Conservation (phyloP, 371 early-diverging fungal species). For the Funneliformis caledonium region DNA sequence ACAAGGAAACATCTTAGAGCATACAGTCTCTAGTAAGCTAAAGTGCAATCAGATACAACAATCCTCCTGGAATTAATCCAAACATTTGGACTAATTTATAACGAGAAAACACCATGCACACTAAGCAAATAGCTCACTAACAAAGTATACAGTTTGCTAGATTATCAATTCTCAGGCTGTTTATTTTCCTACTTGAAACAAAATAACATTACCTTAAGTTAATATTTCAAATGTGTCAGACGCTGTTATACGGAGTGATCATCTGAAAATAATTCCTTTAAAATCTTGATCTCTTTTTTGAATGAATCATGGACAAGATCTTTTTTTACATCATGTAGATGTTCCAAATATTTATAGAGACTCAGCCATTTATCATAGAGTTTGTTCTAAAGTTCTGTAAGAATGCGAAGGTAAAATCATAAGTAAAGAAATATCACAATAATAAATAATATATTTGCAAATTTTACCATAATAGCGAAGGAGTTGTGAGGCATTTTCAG, state of each 20-base stretch:
- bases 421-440: conserved; percentile 11
- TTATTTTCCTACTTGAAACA: neutral
- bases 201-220: conserved; percentile 30
- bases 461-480: conserved; percentile 1
- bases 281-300: conserved; percentile 10
- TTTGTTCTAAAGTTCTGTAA: conserved; percentile 15
- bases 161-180: neutral
- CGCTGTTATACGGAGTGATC: neutral
- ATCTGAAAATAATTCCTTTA: neutral
- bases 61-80: neutral
- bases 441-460: conserved; percentile 13
- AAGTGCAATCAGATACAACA: conserved; percentile 2
- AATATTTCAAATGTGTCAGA: neutral
- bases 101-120: too few relatives aligned
- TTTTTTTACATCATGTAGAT: conserved; percentile 20
- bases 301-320: neutral
- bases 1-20: too few relatives aligned
- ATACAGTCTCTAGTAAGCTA: neutral
- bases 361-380: conserved; percentile 9
- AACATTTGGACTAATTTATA: neutral
- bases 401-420: conserved; percentile 4
- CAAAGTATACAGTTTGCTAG: neutral
- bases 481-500: neutral
- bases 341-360: neutral
- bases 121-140: neutral